These are phyloP conservation scores for Apophysomyces sp. DNA, from an alignment of 371 early-diverging fungal genomes.

Conservation along the genomic window DNA sequence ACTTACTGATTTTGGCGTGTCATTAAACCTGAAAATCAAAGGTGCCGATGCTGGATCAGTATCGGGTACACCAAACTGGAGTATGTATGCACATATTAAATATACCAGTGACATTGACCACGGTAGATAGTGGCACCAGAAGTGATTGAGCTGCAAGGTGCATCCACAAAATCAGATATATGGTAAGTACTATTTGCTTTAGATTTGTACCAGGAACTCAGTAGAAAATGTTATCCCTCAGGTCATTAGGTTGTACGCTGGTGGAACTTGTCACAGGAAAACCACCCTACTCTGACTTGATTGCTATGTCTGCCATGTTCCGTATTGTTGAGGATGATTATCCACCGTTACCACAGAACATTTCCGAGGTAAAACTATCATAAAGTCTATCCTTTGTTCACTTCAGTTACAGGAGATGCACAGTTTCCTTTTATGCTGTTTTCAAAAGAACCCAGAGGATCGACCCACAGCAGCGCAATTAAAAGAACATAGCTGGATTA, in stretches of 20 bases:
- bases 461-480: constrained; percentile 73
- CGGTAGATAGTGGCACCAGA: constrained; percentile 89
- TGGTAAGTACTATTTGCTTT: no score
- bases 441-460: constrained; percentile 72
- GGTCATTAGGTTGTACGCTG: constrained; percentile 85
- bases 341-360: constrained; percentile 83
- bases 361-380: constrained; percentile 56
- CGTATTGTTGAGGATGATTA: constrained; percentile 87
- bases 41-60: constrained; percentile 64
- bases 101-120: neutral
- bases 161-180: constrained; percentile 83
- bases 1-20: constrained; percentile 95
- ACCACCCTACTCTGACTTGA: constrained; percentile 82
- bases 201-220: no score
- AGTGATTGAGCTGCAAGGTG: constrained; percentile 84
- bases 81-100: constrained; percentile 39
- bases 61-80: constrained; percentile 96
- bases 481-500: constrained; percentile 73
- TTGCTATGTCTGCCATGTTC: constrained; percentile 87
- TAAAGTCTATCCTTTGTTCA: neutral
- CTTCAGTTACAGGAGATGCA: constrained; percentile 52
- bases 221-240: constrained; percentile 6
- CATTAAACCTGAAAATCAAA: constrained; percentile 75
- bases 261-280: constrained; percentile 86
- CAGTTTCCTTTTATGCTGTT: constrained; percentile 77